These are phyloP conservation scores for Chloropicon primus DNA, from an alignment of 139 green algal species.

Conservation along the genomic window DNA sequence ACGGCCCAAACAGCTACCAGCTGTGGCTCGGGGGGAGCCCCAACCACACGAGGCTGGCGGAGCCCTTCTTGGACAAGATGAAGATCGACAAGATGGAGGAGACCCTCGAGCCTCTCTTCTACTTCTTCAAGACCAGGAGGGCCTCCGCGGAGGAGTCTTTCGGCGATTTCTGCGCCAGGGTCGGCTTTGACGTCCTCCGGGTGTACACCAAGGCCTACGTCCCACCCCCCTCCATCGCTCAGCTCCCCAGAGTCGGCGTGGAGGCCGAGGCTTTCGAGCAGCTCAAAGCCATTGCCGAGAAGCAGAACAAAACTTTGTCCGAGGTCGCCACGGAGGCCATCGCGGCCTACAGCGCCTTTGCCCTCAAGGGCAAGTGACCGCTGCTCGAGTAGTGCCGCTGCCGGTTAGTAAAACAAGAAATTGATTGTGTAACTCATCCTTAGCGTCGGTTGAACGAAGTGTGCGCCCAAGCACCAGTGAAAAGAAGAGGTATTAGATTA, in stretches of 20 bases:
- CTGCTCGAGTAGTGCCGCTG: neutral
- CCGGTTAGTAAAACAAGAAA: neutral
- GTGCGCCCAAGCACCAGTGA: too few species aligned
- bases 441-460: too few species aligned
- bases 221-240: slow-evolving; percentile 7
- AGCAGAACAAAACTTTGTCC: slow-evolving; percentile 39
- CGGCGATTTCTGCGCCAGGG: slow-evolving; percentile 72
- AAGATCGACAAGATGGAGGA: slow-evolving; percentile 80
- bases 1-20: slow-evolving; percentile 92
- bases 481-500: too few species aligned
- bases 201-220: slow-evolving; percentile 29
- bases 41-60: slow-evolving; percentile 69
- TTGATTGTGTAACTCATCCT: neutral
- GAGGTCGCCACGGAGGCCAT: slow-evolving; percentile 37
- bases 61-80: slow-evolving; percentile 60
- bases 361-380: neutral
- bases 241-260: slow-evolving; percentile 22
- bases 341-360: neutral
- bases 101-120: slow-evolving; percentile 83
- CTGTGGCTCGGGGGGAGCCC: slow-evolving; percentile 78
- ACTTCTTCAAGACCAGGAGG: slow-evolving; percentile 34
- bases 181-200: slow-evolving; percentile 42
- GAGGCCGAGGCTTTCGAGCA: slow-evolving; percentile 30
- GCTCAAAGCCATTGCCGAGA: slow-evolving; percentile 31
- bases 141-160: slow-evolving; percentile 50